Conservation (phyloP, 163 green algal genomes). For the Chlamydomonas reinhardtii region DNA sequence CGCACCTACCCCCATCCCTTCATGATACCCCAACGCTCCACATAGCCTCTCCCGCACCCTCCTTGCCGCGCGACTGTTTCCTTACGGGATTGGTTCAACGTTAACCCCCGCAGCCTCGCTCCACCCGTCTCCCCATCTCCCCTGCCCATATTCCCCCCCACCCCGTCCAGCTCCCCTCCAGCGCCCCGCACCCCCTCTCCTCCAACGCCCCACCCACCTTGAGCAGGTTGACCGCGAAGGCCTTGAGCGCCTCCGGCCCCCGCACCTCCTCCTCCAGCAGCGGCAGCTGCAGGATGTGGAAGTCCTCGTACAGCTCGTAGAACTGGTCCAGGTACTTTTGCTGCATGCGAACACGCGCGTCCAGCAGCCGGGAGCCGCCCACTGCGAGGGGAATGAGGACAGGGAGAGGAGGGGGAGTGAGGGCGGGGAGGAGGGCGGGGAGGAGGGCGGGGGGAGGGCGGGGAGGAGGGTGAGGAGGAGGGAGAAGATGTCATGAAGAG, state of each 20-base stretch:
- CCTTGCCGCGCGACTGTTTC: too few species aligned
- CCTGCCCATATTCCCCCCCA: not conserved
- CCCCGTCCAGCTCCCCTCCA: too few species aligned
- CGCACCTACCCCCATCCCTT: too few species aligned
- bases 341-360: slow-evolving; percentile 93
- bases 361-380: slow-evolving; percentile 80
- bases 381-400: slow-evolving; percentile 48
- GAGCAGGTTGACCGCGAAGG: slow-evolving; percentile 82
- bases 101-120: too few species aligned
- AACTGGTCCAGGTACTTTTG: slow-evolving; percentile 88
- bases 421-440: not conserved
- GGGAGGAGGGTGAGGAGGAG: too few species aligned
- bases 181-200: not conserved
- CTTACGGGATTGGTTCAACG: too few species aligned
- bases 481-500: too few species aligned
- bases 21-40: too few species aligned
- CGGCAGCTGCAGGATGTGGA: slow-evolving; percentile 94
- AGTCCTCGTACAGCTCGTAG: slow-evolving; percentile 98
- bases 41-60: not conserved
- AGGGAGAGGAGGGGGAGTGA: not conserved
- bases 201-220: slow-evolving; percentile 3
- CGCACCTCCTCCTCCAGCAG: slow-evolving; percentile 94
- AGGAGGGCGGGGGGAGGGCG: not conserved
- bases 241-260: slow-evolving; percentile 77
- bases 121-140: not conserved